phyloP scores from a whole-genome alignment of 2,329 filamentous ascomycete species.

The Epichloe uncinata region DNA sequence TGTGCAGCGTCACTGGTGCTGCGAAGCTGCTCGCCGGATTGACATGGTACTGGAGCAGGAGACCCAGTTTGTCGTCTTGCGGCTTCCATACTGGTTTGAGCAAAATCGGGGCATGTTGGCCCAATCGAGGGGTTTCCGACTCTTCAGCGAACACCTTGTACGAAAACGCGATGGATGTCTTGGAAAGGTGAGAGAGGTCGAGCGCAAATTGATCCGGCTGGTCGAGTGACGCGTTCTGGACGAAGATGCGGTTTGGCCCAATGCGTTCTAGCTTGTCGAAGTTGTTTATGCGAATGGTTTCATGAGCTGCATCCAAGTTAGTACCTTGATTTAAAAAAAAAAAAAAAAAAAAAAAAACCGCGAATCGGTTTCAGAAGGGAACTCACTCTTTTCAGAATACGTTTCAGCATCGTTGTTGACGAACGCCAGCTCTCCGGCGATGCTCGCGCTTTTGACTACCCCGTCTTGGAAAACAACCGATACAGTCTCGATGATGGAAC shows the following conservation, averaged over 20 bases:
- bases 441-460: constrained; percentile 53
- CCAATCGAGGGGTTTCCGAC: constrained; percentile 28
- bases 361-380: not conserved
- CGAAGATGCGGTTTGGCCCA: constrained; percentile 84
- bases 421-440: constrained; percentile 82
- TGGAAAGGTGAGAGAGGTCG: constrained; percentile 57
- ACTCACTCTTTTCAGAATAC: constrained; percentile 35
- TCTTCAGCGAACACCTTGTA: constrained; percentile 73
- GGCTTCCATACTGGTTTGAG: constrained; percentile 71
- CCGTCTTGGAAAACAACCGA: constrained; percentile 71
- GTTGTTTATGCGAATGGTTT: constrained; percentile 75
- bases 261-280: constrained; percentile 82
- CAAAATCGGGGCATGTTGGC: constrained; percentile 54
- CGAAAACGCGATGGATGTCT: constrained; percentile 74
- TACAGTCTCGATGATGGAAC: constrained; percentile 86
- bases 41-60: constrained; percentile 71
- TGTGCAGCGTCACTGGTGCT: constrained; percentile 40
- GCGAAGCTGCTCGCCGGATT: constrained; percentile 51
- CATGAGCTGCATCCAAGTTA: constrained; percentile 26
- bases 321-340: too few species aligned
- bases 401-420: constrained; percentile 51
- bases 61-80: constrained; percentile 71
- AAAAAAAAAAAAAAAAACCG: not conserved
- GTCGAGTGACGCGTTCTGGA: constrained; percentile 51
- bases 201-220: constrained; percentile 70